These are phyloP conservation scores for Phialocephala subalpina DNA, from an alignment of 2,329 filamentous ascomycete genomes.

Conservation along the genomic window DNA sequence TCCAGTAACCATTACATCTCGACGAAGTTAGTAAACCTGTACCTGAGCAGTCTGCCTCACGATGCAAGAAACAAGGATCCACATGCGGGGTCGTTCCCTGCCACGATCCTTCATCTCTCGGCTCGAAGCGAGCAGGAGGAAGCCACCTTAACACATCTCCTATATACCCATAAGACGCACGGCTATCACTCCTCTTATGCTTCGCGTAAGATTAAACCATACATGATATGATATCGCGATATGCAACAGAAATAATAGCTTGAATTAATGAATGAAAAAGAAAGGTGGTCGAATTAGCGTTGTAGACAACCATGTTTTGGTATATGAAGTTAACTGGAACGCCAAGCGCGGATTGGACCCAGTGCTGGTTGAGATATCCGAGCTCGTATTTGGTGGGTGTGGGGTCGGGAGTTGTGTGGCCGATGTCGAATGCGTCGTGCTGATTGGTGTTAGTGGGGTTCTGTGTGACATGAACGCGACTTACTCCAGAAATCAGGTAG, in stretches of 20 bases:
- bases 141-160: constrained; percentile 1
- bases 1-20: constrained; percentile 39
- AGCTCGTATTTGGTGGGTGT: constrained; percentile 8
- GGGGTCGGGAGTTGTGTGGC: background rate
- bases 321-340: constrained; percentile 64
- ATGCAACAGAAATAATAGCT: constrained; percentile 2
- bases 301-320: constrained; percentile 25
- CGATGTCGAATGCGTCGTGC: constrained; percentile 15
- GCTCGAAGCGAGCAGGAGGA: background rate
- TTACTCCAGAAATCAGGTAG: background rate
- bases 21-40: background rate
- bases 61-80: background rate
- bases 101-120: background rate
- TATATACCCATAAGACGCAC: background rate
- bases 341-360: constrained; percentile 63
- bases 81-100: background rate
- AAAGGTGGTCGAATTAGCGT: background rate
- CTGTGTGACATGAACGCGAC: background rate
- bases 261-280: constrained; percentile 2
- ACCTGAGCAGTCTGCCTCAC: background rate
- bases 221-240: constrained; percentile 3
- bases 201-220: background rate
- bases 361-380: constrained; percentile 23
- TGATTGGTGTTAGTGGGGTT: background rate
- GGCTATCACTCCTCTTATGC: background rate